phyloP scores from a whole-genome alignment of 2,329 filamentous ascomycete species.

The Diaporthe citrichinensis region DNA sequence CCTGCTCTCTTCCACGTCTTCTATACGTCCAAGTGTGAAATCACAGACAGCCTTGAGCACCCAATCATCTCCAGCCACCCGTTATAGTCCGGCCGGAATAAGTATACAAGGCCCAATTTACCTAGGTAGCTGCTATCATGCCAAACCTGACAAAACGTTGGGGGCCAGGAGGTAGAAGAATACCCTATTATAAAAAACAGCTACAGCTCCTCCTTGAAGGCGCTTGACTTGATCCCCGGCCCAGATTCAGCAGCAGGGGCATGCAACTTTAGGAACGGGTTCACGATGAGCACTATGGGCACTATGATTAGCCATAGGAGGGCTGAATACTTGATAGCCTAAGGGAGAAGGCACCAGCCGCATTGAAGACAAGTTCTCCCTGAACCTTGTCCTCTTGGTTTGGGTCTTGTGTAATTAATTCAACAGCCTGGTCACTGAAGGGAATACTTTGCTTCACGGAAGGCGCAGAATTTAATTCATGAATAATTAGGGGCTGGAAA shows the following conservation, averaged over 20 bases:
- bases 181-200: background rate
- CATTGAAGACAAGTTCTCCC: background rate
- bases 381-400: background rate
- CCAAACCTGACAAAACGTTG: background rate
- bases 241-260: background rate
- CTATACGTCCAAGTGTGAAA: background rate
- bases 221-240: background rate
- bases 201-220: background rate
- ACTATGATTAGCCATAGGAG: too few relatives aligned
- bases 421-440: background rate
- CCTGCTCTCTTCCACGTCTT: background rate
- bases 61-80: background rate
- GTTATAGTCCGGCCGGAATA: background rate
- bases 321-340: background rate
- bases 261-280: background rate
- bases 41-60: background rate
- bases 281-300: background rate
- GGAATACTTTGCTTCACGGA: background rate
- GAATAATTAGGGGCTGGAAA: too few relatives aligned
- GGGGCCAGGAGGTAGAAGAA: background rate
- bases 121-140: background rate
- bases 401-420: too few relatives aligned
- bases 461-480: too few relatives aligned
- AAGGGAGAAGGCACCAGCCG: too few relatives aligned
- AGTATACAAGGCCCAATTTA: background rate